Conservation (phyloP, 306 rosid species). For the Lotus japonicus region DNA sequence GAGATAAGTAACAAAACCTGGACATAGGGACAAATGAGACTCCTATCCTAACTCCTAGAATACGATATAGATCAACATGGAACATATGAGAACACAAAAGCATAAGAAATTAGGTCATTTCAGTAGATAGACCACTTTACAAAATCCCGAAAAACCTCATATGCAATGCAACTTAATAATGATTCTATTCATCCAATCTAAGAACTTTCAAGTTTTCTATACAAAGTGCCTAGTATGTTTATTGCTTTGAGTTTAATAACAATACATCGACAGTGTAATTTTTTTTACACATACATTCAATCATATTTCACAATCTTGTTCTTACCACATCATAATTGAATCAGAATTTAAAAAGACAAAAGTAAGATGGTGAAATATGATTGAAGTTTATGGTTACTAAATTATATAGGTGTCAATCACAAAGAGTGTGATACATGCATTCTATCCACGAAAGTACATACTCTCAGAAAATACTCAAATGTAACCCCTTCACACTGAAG, state of each 20-base stretch:
- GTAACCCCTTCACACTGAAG: not conserved
- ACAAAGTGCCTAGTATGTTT: not conserved
- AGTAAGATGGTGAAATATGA: too few relatives aligned
- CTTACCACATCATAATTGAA: too few relatives aligned
- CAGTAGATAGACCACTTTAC: not conserved
- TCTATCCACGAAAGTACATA: not conserved
- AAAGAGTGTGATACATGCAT: not conserved
- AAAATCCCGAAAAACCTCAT: conserved; percentile 1
- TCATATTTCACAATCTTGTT: too few relatives aligned
- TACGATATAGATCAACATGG: not conserved
- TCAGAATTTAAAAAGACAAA: too few relatives aligned
- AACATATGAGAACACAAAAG: not conserved
- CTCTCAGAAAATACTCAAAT: not conserved
- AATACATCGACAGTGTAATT: too few relatives aligned
- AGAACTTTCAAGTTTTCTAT: not conserved
- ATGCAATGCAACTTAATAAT: not conserved
- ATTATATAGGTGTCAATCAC: too few relatives aligned
- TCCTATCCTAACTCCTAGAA: conserved; percentile 2
- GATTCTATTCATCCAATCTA: not conserved
- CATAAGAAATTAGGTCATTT: not conserved
- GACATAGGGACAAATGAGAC: not conserved
- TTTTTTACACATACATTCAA: too few relatives aligned
- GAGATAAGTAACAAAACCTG: not conserved
- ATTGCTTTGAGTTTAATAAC: too few relatives aligned
- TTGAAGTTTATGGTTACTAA: too few relatives aligned